These are phyloP conservation scores for Tuber indicum DNA, from an alignment of 495 filamentous ascomycete species.

Conservation along the genomic window DNA sequence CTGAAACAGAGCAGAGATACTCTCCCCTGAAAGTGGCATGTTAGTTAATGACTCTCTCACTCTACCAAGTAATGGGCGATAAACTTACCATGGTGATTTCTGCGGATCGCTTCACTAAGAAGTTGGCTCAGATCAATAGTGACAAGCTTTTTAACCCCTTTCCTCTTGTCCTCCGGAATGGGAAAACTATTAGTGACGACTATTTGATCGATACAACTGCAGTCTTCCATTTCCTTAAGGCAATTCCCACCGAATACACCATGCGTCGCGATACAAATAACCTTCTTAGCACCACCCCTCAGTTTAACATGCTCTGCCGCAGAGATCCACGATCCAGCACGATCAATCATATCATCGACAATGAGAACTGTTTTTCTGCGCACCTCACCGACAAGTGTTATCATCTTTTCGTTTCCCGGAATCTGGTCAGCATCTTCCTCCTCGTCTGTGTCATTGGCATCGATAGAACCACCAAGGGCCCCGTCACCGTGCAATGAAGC, in stretches of 20 bases:
- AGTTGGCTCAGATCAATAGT: slow-evolving; percentile 82
- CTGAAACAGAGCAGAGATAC: slow-evolving; percentile 78
- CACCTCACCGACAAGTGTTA: slow-evolving; percentile 92
- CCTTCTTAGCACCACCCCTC: slow-evolving; percentile 80
- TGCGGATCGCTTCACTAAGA: slow-evolving; percentile 82
- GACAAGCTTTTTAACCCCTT: slow-evolving; percentile 71
- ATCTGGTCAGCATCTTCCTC: slow-evolving; percentile 79
- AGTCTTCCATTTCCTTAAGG: slow-evolving; percentile 81
- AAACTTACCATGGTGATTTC: slow-evolving; percentile 84
- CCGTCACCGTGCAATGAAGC: slow-evolving; percentile 54
- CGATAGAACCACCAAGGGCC: slow-evolving; percentile 73
- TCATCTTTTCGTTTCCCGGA: slow-evolving; percentile 77
- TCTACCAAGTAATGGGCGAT: slow-evolving; percentile 43
- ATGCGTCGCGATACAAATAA: slow-evolving; percentile 97
- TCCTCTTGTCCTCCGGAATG: slow-evolving; percentile 64
- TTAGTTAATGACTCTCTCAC: slow-evolving; percentile 24
- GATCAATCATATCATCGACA: slow-evolving; percentile 98
- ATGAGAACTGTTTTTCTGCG: slow-evolving; percentile 79
- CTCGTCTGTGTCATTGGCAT: slow-evolving; percentile 71
- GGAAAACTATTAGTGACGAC: slow-evolving; percentile 97
- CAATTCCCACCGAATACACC: slow-evolving; percentile 87
- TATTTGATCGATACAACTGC: slow-evolving; percentile 85
- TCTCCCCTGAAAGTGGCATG: slow-evolving; percentile 49
- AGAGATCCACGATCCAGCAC: slow-evolving; percentile 91
- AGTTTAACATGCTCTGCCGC: slow-evolving; percentile 97